phyloP scores from a whole-genome alignment of 345 rosid genomes.

The Syzygium aqueum region DNA sequence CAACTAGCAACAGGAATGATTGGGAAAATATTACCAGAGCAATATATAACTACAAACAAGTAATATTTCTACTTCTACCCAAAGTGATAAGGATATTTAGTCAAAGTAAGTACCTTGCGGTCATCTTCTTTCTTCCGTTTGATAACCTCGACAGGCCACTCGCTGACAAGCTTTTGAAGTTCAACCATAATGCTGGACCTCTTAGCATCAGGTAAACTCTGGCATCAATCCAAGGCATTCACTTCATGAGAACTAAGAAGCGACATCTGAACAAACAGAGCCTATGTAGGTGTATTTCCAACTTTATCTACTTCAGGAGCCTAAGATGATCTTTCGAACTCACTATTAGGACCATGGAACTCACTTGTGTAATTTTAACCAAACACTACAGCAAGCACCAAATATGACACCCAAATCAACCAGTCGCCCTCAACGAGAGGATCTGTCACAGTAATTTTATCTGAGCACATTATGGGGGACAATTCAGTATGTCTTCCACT shows the following conservation, averaged over 20 bases:
- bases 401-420: background rate
- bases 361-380: background rate
- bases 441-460: background rate
- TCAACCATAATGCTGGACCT: constrained; percentile 26
- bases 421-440: background rate
- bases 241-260: background rate
- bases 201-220: constrained; percentile 49
- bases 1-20: background rate
- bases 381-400: background rate
- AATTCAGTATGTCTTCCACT: background rate
- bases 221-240: constrained; percentile 4
- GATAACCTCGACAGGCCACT: constrained; percentile 65
- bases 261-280: background rate
- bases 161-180: constrained; percentile 57
- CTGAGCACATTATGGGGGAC: background rate
- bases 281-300: background rate
- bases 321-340: background rate
- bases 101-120: constrained; percentile 32
- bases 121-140: constrained; percentile 44
- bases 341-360: background rate
- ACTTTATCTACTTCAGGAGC: background rate
- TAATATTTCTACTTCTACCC: background rate
- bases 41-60: background rate
- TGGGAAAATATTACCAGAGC: background rate
- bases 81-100: background rate